Evolutionary conservation across 306 rosid species (phyloP), one percentile per base, ranked within the genome.

Genomic region (Erythrophleum fordii): DNA sequence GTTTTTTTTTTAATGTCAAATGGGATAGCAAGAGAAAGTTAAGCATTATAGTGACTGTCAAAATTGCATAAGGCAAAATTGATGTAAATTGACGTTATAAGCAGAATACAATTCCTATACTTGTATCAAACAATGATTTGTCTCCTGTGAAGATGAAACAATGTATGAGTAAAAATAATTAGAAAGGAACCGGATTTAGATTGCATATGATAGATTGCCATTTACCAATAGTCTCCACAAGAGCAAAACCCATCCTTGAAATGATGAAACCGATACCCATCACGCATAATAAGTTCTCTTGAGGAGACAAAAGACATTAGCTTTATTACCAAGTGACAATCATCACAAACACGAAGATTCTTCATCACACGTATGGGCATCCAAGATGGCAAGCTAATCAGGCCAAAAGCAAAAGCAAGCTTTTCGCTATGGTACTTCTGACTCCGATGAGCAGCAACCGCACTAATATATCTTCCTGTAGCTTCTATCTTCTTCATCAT

Each of bases 221-320:
- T 25, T 73, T 68, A 86, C 87, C 83, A 80, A 61, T 72, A 76
- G 52, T 86, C 85, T 72, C 85, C 81, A 61, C 72, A 77, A 29
- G 83, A 77, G 76, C 83, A 83, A 77, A 62, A 49, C 25, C 87
- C 87, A 68, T 69, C 58, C 69, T 77, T 59, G 48, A 80, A 80
- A 76, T 76, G 82, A 80, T 76, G 86, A 65, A 79, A 86, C 45
- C 78, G 44, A 65, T 72, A 34, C 4, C 75, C 86, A 76, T 82
- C 83, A 20, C 59, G 78, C 85, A 76, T 68, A 44, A 79, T 65
- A 75, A 78, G 80, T 76, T 75, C 82, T 77, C 74, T 70, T 48
- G 80, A 79, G 80, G 84, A 79, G 37, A 53, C 79, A 35, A 44
- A 74, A 6, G 86, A 85, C 67, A 82, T 82, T 29, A 79, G 51